phyloP scores from a whole-genome alignment of 805 yeast genomes.

The Phaffomyces opuntiae region DNA sequence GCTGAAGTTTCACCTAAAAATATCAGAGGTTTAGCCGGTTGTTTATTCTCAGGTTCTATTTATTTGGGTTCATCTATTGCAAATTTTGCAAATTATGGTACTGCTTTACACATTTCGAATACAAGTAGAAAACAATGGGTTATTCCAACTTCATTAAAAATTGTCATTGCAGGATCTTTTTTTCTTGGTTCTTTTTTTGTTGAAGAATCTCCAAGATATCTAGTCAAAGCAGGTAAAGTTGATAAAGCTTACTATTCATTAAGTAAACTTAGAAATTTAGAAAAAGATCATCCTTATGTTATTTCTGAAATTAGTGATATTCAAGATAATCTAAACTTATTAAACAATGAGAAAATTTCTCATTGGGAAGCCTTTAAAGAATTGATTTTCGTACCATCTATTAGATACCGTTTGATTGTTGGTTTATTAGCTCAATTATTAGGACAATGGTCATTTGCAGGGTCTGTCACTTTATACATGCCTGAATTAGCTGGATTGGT shows the following conservation, averaged over 20 bases:
- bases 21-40: conserved; percentile 44
- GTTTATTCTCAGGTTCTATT: conserved; percentile 52
- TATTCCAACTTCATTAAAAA: conserved; percentile 41
- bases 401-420: conserved; percentile 39
- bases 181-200: conserved; percentile 37
- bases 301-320: conserved; percentile 44
- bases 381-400: conserved; percentile 30
- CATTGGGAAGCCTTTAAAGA: conserved; percentile 26
- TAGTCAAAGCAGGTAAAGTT: conserved; percentile 31
- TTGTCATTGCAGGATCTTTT: conserved; percentile 40
- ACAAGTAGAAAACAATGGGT: conserved; percentile 41
- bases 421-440: conserved; percentile 39
- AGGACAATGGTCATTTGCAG: conserved; percentile 57
- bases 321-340: conserved; percentile 30
- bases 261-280: conserved; percentile 36
- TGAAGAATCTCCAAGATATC: conserved; percentile 43
- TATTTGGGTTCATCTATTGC: conserved; percentile 46
- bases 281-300: conserved; percentile 42
- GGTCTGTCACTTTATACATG: conserved; percentile 49
- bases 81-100: conserved; percentile 45
- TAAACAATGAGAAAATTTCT: conserved; percentile 26
- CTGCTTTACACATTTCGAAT: conserved; percentile 36
- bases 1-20: conserved; percentile 47
- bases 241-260: conserved; percentile 37
- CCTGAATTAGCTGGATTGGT: conserved; percentile 43